A percentile compares a stretch with the other conserved stretches of the same genome.
Conservation (phyloP, 225 moss, liverwort and hornwort genomes). For the Ulota crispa region DNA sequence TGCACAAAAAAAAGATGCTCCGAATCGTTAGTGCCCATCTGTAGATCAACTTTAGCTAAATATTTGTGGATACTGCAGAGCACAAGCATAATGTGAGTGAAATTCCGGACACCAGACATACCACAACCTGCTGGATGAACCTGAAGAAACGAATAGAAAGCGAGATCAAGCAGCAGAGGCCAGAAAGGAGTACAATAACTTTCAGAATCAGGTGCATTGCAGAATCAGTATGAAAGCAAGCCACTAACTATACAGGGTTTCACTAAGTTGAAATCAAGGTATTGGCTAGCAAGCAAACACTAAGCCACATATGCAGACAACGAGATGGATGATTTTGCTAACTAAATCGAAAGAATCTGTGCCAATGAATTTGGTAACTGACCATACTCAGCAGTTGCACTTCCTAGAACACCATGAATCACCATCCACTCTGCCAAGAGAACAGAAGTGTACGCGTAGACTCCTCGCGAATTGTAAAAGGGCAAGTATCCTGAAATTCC, state of each 20-base stretch:
- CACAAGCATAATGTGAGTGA: not conserved
- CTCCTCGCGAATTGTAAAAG: not conserved
- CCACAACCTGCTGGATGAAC: not conserved
- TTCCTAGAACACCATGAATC: not conserved
- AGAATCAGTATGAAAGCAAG: slow-evolving; percentile 6
- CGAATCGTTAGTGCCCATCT: no score
- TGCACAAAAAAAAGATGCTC: no score
- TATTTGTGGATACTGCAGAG: no score
- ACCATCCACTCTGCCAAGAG: not conserved
- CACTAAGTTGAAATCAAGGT: not conserved
- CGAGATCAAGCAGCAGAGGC: not conserved
- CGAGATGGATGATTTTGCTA: not conserved
- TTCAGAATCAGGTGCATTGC: slow-evolving; percentile 3
- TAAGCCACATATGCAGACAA: not conserved
- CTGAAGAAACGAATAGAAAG: slow-evolving; percentile 9
- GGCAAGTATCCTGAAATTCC: not conserved
- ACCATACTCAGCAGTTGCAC: not conserved
- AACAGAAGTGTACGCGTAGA: not conserved
- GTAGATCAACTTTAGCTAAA: no score
- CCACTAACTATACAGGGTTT: not conserved
- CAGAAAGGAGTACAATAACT: not conserved
- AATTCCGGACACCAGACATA: not conserved
- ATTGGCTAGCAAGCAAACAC: slow-evolving; percentile 3
- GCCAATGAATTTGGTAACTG: not conserved
- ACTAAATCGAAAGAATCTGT: not conserved